A percentile compares a stretch with the other conserved stretches of the same genome.
Evolutionary conservation across 257 asterid genomes (phyloP).

Genomic region (Cordia subcordata): DNA sequence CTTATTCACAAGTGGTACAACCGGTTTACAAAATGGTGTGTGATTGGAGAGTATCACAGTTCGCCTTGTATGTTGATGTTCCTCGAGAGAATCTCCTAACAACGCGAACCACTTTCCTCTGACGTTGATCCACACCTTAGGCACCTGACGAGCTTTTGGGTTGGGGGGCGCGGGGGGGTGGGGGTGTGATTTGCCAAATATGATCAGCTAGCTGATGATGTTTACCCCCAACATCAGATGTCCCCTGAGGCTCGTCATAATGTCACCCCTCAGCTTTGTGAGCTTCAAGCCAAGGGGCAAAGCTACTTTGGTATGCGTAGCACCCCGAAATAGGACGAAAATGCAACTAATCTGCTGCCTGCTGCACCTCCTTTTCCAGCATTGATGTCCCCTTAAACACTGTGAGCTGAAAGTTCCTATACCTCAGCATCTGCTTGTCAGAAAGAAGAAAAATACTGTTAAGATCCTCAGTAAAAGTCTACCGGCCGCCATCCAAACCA

Average conservation of each 20-base stretch:
- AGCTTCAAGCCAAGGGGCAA: background rate
- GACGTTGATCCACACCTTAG: too few species aligned
- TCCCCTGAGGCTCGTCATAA: background rate
- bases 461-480: background rate
- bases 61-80: too few species aligned
- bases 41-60: too few species aligned
- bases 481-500: too few species aligned
- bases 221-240: background rate
- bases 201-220: too few species aligned
- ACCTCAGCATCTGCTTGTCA: constrained; percentile 53
- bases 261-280: background rate
- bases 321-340: background rate
- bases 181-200: too few species aligned
- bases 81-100: too few species aligned
- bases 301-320: background rate
- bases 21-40: too few species aligned
- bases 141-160: too few species aligned
- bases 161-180: too few species aligned
- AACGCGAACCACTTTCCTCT: too few species aligned
- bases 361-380: constrained; percentile 72
- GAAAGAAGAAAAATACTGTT: constrained; percentile 12
- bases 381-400: constrained; percentile 82
- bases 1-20: too few species aligned
- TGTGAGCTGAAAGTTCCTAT: constrained; percentile 75
- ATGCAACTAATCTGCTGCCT: constrained; percentile 14